Evolutionary conservation across 257 asterid species (phyloP), one percentile per base, ranked within the genome.

Genomic region (Solanum arcanum): DNA sequence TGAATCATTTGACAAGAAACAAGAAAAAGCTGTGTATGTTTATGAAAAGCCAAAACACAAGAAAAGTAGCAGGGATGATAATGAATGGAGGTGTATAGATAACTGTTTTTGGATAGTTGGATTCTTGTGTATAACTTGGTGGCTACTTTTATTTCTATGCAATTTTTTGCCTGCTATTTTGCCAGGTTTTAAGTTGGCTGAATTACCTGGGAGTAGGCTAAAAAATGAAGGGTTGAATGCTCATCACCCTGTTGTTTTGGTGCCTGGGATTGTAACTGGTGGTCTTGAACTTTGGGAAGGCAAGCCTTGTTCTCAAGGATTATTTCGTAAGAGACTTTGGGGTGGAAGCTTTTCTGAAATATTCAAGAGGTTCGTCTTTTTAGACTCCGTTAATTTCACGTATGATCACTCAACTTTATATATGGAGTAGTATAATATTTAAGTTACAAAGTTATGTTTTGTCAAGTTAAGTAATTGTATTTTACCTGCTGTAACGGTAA

Each of bases 231-330:
- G 96, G 13, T 47, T 94, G 62, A 68, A 91, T 18, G 93, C 95
- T 1, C 87, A 76, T 66, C 97, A 96, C 85, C 98, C 99, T n/a
- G 93, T 96, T 11, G 95, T 96, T 68, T 86, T 96, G 88, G 96
- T 95, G 78, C 97, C 98, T 47, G 98, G 98, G 86, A 94, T 95
- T 91, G 94, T 95, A 86, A 95, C 98, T 27, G 98, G 98, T 2
- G 98, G 98, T 9, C 96, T 96, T 14, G 99, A 95, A 94, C 95
- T 96, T 7, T 95, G 99, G 99, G 98, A 96, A 88, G 98, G 99
- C 18, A 83, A 92, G 89, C 97, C 99, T 9, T 96, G 98, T 88
- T 89, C 95, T 15, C 89, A 95, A 7, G 98, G 96, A 74, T 93
- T 96, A 33, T 96, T 95, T 74, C 92, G 99, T 29, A 92, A 91